A percentile compares a stretch with the other conserved stretches of the same genome.
These are phyloP conservation scores for Aspergillus funiculosus DNA, from an alignment of 495 filamentous ascomycete species.

Conservation along the genomic window DNA sequence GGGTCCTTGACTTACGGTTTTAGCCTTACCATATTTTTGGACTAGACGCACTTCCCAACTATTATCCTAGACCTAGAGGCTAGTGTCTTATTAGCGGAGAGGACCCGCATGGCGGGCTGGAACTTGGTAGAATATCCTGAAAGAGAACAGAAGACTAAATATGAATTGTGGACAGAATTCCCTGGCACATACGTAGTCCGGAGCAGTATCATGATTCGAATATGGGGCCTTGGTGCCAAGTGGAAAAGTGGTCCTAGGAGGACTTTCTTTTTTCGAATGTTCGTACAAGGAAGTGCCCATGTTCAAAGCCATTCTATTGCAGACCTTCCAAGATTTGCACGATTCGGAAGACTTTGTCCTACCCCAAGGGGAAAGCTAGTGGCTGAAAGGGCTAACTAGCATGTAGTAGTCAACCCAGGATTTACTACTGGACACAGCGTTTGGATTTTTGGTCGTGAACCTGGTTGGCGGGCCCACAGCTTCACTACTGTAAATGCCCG, in stretches of 20 bases:
- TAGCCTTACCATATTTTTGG: conserved; percentile 8
- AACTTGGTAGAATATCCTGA: conserved; percentile 12
- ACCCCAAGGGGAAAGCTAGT: conserved; percentile 1
- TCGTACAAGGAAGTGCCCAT: conserved; percentile 1
- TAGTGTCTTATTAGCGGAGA: conserved; percentile 3
- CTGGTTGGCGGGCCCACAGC: conserved; percentile 22
- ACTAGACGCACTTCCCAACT: conserved; percentile 9
- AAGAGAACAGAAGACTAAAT: no score
- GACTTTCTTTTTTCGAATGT: conserved; percentile 1
- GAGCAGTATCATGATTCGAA: no score
- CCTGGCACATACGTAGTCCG: no score
- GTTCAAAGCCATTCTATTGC: neutral
- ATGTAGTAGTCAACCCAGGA: conserved; percentile 3
- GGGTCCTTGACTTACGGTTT: conserved; percentile 13
- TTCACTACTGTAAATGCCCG: no score
- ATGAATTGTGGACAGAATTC: no score
- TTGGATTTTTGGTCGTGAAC: conserved; percentile 10
- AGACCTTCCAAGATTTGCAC: neutral
- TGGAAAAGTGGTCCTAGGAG: neutral
- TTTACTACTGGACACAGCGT: neutral
- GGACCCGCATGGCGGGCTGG: no score
- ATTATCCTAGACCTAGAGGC: no score
- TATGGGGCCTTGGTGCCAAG: conserved; percentile 1
- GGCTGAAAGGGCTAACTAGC: conserved; percentile 9
- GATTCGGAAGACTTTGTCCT: neutral